Percentiles rank a stretch among this genome's conserved stretches.
Conservation (phyloP, 495 filamentous ascomycete species). For the Xylaria telfairii region DNA sequence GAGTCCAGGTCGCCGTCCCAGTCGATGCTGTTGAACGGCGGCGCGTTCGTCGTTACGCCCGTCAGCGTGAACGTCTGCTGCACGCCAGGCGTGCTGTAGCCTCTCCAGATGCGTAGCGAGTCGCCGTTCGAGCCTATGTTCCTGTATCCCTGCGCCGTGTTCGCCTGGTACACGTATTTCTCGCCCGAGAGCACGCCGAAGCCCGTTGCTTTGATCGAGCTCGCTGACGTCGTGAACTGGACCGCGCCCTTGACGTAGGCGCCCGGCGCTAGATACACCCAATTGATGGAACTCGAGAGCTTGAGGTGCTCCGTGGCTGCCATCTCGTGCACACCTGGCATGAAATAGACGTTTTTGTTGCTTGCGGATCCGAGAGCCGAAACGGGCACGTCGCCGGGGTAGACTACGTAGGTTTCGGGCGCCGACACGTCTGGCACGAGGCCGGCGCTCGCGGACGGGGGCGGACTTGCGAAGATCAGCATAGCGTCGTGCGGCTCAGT, state of each 20-base stretch:
- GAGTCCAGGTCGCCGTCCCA: not conserved
- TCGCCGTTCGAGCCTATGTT: not conserved
- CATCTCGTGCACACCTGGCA: not conserved
- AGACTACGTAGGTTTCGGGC: not conserved
- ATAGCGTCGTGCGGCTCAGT: not conserved
- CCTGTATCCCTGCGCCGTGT: not conserved
- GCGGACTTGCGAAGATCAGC: constrained; percentile 15
- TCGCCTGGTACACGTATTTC: constrained; percentile 1
- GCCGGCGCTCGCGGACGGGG: not conserved
- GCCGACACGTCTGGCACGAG: not conserved
- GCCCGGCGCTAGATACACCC: not conserved
- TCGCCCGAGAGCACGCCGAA: constrained; percentile 5
- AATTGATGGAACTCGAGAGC: not conserved
- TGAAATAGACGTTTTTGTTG: not conserved
- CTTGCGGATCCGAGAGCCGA: not conserved
- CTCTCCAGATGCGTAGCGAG: not conserved
- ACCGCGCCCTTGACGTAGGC: constrained; percentile 1
- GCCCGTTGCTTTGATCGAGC: not conserved
- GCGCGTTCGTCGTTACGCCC: not conserved
- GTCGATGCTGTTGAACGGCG: not conserved
- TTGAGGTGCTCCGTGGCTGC: not conserved
- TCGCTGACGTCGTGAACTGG: not conserved
- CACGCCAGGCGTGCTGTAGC: not conserved
- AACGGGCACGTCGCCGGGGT: constrained; percentile 6
- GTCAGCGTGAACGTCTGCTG: constrained; percentile 3